Percentiles rank a stretch among this genome's conserved stretches.
Evolutionary conservation across 2,329 filamentous ascomycete genomes (phyloP).

Genomic region (Ilyonectria sp.): DNA sequence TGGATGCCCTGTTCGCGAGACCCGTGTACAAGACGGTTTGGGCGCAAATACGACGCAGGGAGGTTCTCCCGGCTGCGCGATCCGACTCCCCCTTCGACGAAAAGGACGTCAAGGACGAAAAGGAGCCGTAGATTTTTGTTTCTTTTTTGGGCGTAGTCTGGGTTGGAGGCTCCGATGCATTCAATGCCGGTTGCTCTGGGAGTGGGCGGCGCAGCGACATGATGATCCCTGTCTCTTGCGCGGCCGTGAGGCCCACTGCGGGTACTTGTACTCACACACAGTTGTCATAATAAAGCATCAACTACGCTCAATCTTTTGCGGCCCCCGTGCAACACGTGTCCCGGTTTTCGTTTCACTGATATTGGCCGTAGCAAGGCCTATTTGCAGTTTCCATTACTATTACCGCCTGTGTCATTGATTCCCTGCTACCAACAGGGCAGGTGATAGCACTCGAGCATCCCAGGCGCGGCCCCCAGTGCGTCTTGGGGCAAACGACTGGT

Average conservation of each 20-base stretch:
- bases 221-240: background rate
- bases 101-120: slow-evolving; percentile 38
- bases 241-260: no score
- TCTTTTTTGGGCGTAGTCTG: background rate
- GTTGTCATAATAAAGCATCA: background rate
- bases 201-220: background rate
- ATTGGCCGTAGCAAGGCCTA: background rate
- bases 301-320: background rate
- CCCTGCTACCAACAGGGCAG: slow-evolving; percentile 7
- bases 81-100: slow-evolving; percentile 43
- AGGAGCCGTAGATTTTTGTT: slow-evolving; percentile 33
- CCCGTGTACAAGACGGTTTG: slow-evolving; percentile 53
- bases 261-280: background rate
- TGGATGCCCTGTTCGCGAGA: slow-evolving; percentile 56
- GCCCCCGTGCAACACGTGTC: no score
- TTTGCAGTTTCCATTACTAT: background rate
- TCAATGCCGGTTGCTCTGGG: background rate
- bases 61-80: slow-evolving; percentile 37
- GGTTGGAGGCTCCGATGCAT: background rate
- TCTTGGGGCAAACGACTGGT: background rate
- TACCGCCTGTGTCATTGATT: background rate
- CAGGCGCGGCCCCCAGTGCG: background rate
- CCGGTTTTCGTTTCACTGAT: background rate
- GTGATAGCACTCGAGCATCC: slow-evolving; percentile 17
- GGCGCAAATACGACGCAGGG: slow-evolving; percentile 44